Evolutionary conservation across 2,329 filamentous ascomycete species (phyloP).

Genomic region (Microsporum ferrugineum): DNA sequence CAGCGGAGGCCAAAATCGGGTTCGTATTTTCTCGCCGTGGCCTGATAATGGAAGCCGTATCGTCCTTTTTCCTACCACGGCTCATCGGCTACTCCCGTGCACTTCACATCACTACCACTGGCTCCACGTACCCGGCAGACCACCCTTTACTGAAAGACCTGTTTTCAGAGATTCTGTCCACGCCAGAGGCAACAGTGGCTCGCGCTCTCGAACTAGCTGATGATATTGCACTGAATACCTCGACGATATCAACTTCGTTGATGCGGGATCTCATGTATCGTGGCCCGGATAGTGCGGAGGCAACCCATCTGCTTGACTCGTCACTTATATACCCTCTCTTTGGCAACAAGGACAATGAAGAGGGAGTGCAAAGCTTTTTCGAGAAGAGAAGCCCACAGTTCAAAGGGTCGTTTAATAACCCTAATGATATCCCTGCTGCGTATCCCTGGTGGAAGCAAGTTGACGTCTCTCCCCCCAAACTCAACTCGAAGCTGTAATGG

Average conservation of each 20-base stretch:
- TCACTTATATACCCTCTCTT: conserved; percentile 32
- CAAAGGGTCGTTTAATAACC: conserved; percentile 36
- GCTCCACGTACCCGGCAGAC: conserved; percentile 46
- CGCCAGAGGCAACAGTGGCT: conserved; percentile 49
- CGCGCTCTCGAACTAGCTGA: conserved; percentile 55
- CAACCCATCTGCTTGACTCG: conserved; percentile 56
- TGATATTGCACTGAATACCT: conserved; percentile 57
- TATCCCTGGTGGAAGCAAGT: conserved; percentile 60
- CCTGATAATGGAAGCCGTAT: conserved; percentile 60
- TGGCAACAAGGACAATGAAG: conserved; percentile 47
- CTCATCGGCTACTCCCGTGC: conserved; percentile 55
- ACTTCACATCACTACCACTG: conserved; percentile 56
- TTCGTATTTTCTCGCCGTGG: conserved; percentile 63
- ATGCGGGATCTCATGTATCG: conserved; percentile 62
- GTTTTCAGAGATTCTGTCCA: conserved; percentile 54
- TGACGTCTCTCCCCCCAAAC: conserved; percentile 25
- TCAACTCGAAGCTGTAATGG: not conserved
- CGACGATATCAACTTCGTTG: conserved; percentile 50
- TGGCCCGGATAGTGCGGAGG: conserved; percentile 48
- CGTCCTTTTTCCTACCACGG: conserved; percentile 59
- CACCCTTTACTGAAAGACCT: conserved; percentile 44
- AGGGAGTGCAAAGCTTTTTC: conserved; percentile 58
- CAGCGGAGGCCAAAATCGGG: conserved; percentile 52
- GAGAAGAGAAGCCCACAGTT: conserved; percentile 57
- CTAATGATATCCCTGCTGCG: conserved; percentile 47